phyloP scores from a whole-genome alignment of 73 alveolate genomes.

The Paramecium bursaria region DNA sequence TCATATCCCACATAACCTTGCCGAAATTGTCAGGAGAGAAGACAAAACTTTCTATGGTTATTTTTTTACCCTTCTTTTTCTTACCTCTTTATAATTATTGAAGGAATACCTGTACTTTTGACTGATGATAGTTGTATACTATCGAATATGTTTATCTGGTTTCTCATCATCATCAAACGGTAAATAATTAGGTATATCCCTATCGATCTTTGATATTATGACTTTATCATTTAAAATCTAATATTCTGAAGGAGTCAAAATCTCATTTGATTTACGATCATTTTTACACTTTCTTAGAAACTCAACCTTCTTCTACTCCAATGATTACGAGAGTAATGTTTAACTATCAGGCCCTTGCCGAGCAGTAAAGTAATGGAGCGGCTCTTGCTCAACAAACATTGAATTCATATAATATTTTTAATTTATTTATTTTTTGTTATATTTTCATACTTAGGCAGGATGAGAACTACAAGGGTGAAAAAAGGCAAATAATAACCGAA shows the following conservation, averaged over 20 bases:
- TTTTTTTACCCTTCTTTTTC: too few species aligned
- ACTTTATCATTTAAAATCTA: slow-evolving; percentile 34
- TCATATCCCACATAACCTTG: slow-evolving; percentile 16
- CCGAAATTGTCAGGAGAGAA: slow-evolving; percentile 30
- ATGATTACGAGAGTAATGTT: background rate
- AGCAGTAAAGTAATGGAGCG: too few species aligned
- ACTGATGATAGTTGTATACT: too few species aligned
- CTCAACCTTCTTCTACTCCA: background rate
- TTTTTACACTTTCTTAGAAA: background rate
- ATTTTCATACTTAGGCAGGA: slow-evolving; percentile 1
- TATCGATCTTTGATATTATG: too few species aligned
- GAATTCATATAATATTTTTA: too few species aligned
- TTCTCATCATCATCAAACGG: too few species aligned
- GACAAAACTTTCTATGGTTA: too few species aligned
- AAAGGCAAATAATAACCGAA: background rate
- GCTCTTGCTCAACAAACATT: too few species aligned
- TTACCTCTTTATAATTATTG: too few species aligned
- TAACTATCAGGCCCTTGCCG: background rate
- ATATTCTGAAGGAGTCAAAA: slow-evolving; percentile 31
- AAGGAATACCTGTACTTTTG: too few species aligned
- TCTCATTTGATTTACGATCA: slow-evolving; percentile 3
- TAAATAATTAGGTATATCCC: too few species aligned
- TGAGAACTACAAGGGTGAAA: slow-evolving; percentile 44
- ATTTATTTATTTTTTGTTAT: slow-evolving; percentile 33
- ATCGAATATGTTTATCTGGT: too few species aligned